phyloP scores from a whole-genome alignment of 805 yeast genomes.

The Zygotorulaspora florentina region DNA sequence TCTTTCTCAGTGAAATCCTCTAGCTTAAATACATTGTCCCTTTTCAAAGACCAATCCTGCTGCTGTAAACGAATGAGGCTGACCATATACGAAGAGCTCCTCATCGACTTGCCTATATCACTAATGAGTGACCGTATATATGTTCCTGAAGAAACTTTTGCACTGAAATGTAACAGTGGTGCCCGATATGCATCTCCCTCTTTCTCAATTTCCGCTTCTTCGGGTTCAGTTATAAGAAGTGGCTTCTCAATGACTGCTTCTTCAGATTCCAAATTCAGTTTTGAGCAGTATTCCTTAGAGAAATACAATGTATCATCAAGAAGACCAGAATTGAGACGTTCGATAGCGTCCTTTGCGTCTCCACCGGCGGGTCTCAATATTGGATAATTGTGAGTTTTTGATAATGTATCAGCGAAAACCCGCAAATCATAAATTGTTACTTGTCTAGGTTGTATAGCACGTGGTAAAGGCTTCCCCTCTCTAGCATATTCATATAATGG shows the following conservation, averaged over 20 bases:
- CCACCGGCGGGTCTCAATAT: conserved; percentile 37
- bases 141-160: conserved; percentile 90
- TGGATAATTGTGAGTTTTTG: conserved; percentile 52
- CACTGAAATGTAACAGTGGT: conserved; percentile 66
- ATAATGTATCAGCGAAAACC: conserved; percentile 47
- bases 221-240: conserved; percentile 37
- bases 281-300: conserved; percentile 51
- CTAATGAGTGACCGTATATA: conserved; percentile 86
- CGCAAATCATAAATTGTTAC: conserved; percentile 56
- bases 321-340: conserved; percentile 46
- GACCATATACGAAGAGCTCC: conserved; percentile 85
- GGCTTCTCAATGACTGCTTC: conserved; percentile 40
- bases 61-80: conserved; percentile 69
- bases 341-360: conserved; percentile 25
- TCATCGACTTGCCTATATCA: conserved; percentile 79
- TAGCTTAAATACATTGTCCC: conserved; percentile 60
- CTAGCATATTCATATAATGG: conserved; percentile 94
- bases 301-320: conserved; percentile 60
- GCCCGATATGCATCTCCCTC: conserved; percentile 45
- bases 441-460: conserved; percentile 71
- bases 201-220: conserved; percentile 23
- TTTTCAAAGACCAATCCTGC: conserved; percentile 76
- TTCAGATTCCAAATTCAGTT: conserved; percentile 40
- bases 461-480: conserved; percentile 78
- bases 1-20: conserved; percentile 59